Base-by-base conservation (phyloP, 2,329 filamentous ascomycete species). In the Colletotrichum destructivum region DNA sequence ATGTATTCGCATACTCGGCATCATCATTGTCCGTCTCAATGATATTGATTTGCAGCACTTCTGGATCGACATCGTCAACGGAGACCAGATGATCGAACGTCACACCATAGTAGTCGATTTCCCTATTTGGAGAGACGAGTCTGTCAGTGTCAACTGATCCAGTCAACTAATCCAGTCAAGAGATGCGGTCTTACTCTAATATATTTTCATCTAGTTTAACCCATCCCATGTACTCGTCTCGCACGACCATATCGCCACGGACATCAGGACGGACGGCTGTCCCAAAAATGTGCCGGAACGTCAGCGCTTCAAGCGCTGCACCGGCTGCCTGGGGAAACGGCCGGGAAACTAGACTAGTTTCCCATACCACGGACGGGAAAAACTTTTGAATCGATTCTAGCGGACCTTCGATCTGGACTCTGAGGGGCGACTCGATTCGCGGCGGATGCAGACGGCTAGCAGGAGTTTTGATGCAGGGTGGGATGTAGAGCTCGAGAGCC, bases 41-140 rank as follows among this genome's bases (percentile, higher is more conserved):
- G 62, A 85, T 83, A 55, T 83, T 84, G 55, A 85, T 81, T 74
- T 82, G 79, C 21, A 85, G 72, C 1, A 84, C 81, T 68, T 85
- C 82, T n/a, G 81, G 83, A 71, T 82, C 75, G 35, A 46, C 44
- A 61, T 85, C 79, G 47, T 81, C 74, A 7, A 65, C 15, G 2
- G 80, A 79, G 59, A 84, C 81, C 42, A 80, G 75, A 66, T 84
- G 78, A 72, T 84, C 81, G 72, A 85, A 85, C 21, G 81, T 83
- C 51, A 84, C 79, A 40, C 81, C 78, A 68, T 84, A 83, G 68
- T 82, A 82, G 75, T 84, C 76, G 67, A 80, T 80, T 42, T 66
- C 54, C 13, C 65, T 68, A 40, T 49, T 23, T 0, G 31, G 31
- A 12, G 18, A 64, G 16, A 54, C 15, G 18, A 8, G 18, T 21